Evolutionary conservation across 2,329 filamentous ascomycete species (phyloP), one percentile per base, ranked within the genome.

Genomic region (Fusarium globosum): DNA sequence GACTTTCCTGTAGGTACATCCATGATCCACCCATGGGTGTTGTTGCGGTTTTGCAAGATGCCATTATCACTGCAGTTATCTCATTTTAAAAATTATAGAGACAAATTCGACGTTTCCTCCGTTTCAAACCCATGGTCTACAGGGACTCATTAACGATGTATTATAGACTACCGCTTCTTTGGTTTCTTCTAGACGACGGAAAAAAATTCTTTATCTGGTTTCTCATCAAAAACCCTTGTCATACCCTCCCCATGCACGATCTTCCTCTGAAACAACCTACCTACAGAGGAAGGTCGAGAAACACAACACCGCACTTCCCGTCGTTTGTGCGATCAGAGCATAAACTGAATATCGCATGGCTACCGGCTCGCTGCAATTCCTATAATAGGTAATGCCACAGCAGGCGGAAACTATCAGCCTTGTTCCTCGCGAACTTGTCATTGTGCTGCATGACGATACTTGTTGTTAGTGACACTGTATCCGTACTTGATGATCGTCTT

Each of bases 301-400:
- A 63, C 33, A 53, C 26, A 68, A 30, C 70, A 76, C 70, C 28
- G 49, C 65, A 66, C 38, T 65, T 60, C 65, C 57, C 70, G 66
- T 73, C 49, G 57, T 64, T 61, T 62, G 75, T 70, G 18, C 57
- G 26, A 28, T 55, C 36, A 57, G 42, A 49, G 51, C 46, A 68
- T 65, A 58, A 73, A 49, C 57, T 48, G 59, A 66, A 60, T 35
- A 59, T 61, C 58, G 58, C 66, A 68, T 73, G 61, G 70, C 61
- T 61, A 60, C 63, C 65, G 49, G 56, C 75, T 77, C 75, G 75
- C 75, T 66, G 73, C 72, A 73, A 75, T 77, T 77, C 68, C 75
- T 76, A 52, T 45, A 74, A 74, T 56, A 35, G 65, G 75, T 51
- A 69, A 61, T 72, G 46, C 61, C 53, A 73, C 73, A 64, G n/a